Evolutionary conservation across 2,329 filamentous ascomycete genomes (phyloP).

Genomic region (Microdochium trichocladiopsis): DNA sequence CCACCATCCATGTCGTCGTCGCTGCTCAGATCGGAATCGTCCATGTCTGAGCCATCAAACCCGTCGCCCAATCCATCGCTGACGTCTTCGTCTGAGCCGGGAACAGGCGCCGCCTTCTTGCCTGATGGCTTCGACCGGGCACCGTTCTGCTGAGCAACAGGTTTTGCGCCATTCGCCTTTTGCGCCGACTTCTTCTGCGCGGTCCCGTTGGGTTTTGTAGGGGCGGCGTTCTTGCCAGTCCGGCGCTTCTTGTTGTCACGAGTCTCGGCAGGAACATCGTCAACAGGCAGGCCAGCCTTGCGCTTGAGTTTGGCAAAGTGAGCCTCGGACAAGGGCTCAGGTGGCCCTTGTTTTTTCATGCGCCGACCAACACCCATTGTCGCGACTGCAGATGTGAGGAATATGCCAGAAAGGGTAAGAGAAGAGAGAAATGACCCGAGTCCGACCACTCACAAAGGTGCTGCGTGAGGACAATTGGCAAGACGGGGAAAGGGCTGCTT

Average conservation of each 20-base stretch:
- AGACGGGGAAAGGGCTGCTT: background rate
- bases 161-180: constrained; percentile 16
- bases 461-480: background rate
- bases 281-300: constrained; percentile 67
- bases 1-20: constrained; percentile 21
- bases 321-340: constrained; percentile 73
- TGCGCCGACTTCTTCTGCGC: constrained; percentile 16
- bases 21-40: constrained; percentile 25
- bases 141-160: constrained; percentile 3
- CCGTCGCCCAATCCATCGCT: constrained; percentile 35
- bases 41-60: constrained; percentile 30
- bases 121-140: constrained; percentile 23
- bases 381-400: constrained; percentile 5
- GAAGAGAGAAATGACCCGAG: too few relatives aligned
- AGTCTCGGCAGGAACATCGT: constrained; percentile 44
- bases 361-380: constrained; percentile 85
- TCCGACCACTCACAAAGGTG: too few relatives aligned
- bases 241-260: constrained; percentile 58
- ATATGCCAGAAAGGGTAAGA: background rate
- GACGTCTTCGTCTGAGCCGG: constrained; percentile 38
- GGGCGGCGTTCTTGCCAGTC: constrained; percentile 20
- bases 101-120: constrained; percentile 27
- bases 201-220: constrained; percentile 25
- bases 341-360: constrained; percentile 92
- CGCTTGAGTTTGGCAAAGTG: constrained; percentile 75